A percentile compares a stretch with the other conserved stretches of the same genome.
Conservation (phyloP, 768 basidiomycete species). For the Amanita phalloides region DNA sequence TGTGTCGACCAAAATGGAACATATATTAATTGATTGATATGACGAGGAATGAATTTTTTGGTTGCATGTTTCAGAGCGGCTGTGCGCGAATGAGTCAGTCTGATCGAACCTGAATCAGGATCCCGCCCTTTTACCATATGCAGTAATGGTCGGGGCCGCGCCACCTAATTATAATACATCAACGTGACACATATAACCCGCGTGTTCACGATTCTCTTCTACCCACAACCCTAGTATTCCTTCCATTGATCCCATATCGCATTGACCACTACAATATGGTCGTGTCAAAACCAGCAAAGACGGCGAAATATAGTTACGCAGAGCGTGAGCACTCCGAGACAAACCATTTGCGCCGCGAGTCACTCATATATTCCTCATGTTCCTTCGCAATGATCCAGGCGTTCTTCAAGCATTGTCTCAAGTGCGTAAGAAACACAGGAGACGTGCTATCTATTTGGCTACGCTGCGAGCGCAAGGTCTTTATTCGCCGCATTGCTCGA, state of each 20-base stretch:
- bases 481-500: neutral
- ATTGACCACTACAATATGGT: conserved; percentile 8
- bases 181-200: neutral
- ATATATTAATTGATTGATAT: conserved; percentile 14
- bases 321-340: conserved; percentile 12
- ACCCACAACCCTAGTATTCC: neutral
- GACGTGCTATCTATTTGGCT: conserved; percentile 32
- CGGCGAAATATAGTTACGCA: conserved; percentile 12
- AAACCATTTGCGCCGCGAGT: neutral
- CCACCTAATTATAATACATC: conserved; percentile 1
- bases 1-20: conserved; percentile 43
- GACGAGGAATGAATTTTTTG: too few relatives aligned
- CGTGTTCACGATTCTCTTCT: neutral
- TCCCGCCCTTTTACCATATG: neutral
- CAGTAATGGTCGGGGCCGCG: conserved; percentile 2
- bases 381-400: conserved; percentile 18
- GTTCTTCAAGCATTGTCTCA: conserved; percentile 35
- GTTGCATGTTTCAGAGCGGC: too few relatives aligned
- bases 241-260: neutral
- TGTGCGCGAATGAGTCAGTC: neutral
- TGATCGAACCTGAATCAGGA: neutral
- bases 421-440: conserved; percentile 33
- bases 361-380: neutral
- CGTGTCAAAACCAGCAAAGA: conserved; percentile 8
- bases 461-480: conserved; percentile 35